These are phyloP conservation scores for Colletotrichum trifolii DNA, from an alignment of 2,329 filamentous ascomycete genomes.

Conservation along the genomic window DNA sequence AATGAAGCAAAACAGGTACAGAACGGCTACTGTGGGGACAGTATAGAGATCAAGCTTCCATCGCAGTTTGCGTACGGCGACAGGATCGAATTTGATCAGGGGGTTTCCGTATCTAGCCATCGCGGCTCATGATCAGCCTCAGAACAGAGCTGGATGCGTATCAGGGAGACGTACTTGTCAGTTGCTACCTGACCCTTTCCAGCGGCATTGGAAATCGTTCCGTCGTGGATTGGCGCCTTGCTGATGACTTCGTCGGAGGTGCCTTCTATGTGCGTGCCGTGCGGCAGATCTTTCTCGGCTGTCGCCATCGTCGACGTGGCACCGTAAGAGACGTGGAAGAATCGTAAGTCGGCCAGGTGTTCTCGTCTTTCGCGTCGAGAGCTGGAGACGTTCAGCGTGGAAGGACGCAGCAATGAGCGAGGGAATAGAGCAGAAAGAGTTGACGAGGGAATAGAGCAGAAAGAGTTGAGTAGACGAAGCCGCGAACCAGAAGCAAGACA, in stretches of 20 bases:
- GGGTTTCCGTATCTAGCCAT: constrained; percentile 57
- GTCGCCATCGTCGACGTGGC: constrained; percentile 14
- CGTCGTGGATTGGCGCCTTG: constrained; percentile 19
- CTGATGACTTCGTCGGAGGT: constrained; percentile 29
- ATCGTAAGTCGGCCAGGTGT: neutral
- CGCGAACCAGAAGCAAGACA: too few species aligned
- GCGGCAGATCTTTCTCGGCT: constrained; percentile 23
- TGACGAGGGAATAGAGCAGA: too few species aligned
- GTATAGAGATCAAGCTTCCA: constrained; percentile 74
- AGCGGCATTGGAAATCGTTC: constrained; percentile 45
- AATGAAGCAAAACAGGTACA: constrained; percentile 81
- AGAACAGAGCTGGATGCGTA: accelerated
- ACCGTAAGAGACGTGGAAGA: neutral
- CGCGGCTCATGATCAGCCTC: neutral
- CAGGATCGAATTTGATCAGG: constrained; percentile 64
- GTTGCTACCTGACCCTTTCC: constrained; percentile 58
- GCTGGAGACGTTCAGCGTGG: too few species aligned
- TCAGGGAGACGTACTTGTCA: constrained; percentile 50
- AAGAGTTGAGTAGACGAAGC: too few species aligned
- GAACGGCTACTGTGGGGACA: constrained; percentile 71
- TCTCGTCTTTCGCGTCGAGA: too few species aligned
- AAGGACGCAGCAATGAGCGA: too few species aligned
- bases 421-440: too few species aligned
- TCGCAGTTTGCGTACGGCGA: constrained; percentile 67
- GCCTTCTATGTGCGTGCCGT: constrained; percentile 23